Conservation (phyloP, 2,329 filamentous ascomycete species). For the Fusarium sp. region DNA sequence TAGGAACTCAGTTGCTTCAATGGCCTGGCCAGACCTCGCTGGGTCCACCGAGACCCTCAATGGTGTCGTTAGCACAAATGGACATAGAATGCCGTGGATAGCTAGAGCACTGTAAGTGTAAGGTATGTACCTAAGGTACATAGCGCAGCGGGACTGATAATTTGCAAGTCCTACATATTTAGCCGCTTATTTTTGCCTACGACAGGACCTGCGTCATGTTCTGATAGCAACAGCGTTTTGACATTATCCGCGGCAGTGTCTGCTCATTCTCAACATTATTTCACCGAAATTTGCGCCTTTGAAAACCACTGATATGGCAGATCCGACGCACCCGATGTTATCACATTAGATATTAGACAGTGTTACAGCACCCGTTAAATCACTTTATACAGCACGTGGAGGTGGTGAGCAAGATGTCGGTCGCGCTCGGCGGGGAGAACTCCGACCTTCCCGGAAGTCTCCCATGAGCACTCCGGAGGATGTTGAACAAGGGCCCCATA, state of each 20-base stretch:
- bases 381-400: conserved; percentile 25
- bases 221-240: neutral
- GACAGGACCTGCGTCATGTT: neutral
- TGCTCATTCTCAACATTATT: conserved; percentile 8
- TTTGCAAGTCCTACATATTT: conserved; percentile 19
- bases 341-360: neutral
- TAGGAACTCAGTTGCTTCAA: conserved; percentile 24
- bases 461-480: neutral
- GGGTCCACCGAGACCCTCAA: conserved; percentile 39
- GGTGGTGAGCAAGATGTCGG: conserved; percentile 6
- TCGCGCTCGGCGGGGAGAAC: conserved; percentile 28
- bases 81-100: conserved; percentile 36
- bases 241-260: conserved; percentile 16
- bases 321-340: conserved; percentile 1
- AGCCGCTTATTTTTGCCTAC: conserved; percentile 27
- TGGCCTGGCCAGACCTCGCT: conserved; percentile 29
- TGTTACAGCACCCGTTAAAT: neutral
- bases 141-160: neutral
- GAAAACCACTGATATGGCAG: neutral
- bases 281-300: conserved; percentile 14
- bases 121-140: neutral
- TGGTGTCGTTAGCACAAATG: conserved; percentile 36
- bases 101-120: neutral
- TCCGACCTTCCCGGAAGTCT: conserved; percentile 21
- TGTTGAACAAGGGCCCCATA: conserved; percentile 11